Evolutionary conservation across 495 filamentous ascomycete genomes (phyloP), one percentile per base, ranked within the genome.

Genomic region (Neurospora terricola): DNA sequence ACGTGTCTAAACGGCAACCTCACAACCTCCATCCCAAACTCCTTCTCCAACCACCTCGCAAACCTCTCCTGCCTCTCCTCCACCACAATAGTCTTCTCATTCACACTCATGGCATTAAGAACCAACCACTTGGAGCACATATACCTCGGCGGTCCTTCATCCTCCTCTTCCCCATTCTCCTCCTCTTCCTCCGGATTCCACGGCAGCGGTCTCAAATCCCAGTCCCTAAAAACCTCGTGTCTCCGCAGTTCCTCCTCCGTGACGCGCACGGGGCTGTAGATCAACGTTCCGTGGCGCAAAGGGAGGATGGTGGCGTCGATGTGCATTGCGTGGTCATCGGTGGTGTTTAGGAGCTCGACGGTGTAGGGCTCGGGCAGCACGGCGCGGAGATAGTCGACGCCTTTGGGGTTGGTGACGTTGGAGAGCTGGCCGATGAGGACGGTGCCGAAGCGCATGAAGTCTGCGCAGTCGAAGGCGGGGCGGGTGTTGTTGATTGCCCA

Each of bases 121-220:
- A 66, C 42, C 38, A 71, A 16, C 70, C 70, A 71, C 7, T 45
- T 45, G 38, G 70, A 71, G 16, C 70, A 71, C 70, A 71, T 71
- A 16, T 71, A 71, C 38, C 23, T 37, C 14, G 70, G 70, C 39
- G 42, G 70, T 8, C 42, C 38, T 4, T 71, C 70, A n/a, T 42
- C 70, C 4, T 43, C 3, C 1, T 23, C 42, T 1, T 71, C 30
- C 0, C 30, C 3, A 30, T 14, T 5, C 0, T n/a, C 70, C 0
- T 38, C 70, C 3, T 43, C 38, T 0, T 23, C 42, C 16, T 71
- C 34, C 0, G 70, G 70, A 1, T 62, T 45, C 34, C 40, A 71
- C 21, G 70, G 42, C 38, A 66, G 16, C 4, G 70, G 14, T 3
- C 34, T 21, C 42, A 71, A 34, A 0, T 71, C 70, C 70, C 70